Base-by-base conservation (phyloP, 768 basidiomycete species). In the Strobilomyces confusus region DNA sequence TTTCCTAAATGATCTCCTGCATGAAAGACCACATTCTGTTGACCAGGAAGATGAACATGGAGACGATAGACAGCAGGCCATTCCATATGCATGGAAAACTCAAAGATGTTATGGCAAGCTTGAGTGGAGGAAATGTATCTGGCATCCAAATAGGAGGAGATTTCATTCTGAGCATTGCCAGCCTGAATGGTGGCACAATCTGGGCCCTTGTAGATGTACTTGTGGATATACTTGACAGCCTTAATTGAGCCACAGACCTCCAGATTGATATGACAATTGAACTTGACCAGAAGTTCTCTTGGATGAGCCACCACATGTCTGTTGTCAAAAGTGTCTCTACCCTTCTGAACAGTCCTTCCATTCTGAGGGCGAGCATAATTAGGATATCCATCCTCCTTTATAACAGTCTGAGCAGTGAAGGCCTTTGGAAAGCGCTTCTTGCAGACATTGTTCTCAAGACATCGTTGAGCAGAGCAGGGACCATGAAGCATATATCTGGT, bases 401-500 rank as follows among this genome's bases (percentile, higher is more conserved):
- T 57, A 1, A 55, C 57, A 0, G 79, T 82, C 0, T 48, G 26
- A 2, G 59, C 54, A 11, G 54, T 48, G 40, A 40, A 40, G 8
- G 8, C 4, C 38, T 40, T 40, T 12, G 38, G 38, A 40, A 40
- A 40, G 13, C 19, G 26, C 56, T 79, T 80, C 1, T 66, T 60
- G 32, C 32, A 46, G 8, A 46, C 13, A 34, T 46, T 33, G 8
- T 45, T 45, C n/a, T 45, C 44, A n/a, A 79, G 73, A 60, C 78
- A 81, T 14, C 48, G 40, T 4, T 55, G 20, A 40, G 54, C 36
- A 49, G 74, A 61, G 57, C 61, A 55, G 0, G 80, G 78, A 22
- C 72, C 74, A 73, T 82, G 79, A 1, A 80, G 62, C 79, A 80
- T 80, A n/a, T 19, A 51, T 3, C 52, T 62, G 25, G 51, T 57